phyloP scores from a whole-genome alignment of 257 asterid genomes.

The Lycium barbarum region DNA sequence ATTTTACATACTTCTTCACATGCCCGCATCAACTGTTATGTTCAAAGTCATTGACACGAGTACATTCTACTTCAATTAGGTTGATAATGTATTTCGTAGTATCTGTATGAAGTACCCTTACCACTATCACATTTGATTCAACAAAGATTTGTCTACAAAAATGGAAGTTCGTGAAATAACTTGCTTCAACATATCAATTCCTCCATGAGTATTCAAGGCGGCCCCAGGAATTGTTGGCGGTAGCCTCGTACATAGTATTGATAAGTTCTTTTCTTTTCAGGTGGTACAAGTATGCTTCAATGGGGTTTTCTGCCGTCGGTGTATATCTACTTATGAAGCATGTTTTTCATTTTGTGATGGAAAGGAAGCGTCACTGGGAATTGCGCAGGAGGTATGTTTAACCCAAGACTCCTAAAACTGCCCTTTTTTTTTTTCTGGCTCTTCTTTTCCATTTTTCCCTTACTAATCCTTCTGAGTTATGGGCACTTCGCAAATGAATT shows the following conservation, averaged over 20 bases:
- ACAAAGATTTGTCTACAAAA: neutral
- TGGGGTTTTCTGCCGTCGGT: conserved; percentile 81
- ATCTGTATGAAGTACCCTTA: neutral
- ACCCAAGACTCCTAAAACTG: conserved; percentile 18
- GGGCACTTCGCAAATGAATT: neutral
- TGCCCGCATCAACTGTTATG: neutral
- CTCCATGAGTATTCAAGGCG: neutral
- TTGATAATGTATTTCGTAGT: neutral
- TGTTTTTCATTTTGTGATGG: conserved; percentile 71
- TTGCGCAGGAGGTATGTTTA: conserved; percentile 70
- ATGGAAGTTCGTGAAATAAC: neutral
- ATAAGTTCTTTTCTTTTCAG: conserved; percentile 51
- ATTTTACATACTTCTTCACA: neutral
- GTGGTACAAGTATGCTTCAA: conserved; percentile 89
- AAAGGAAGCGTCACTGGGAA: conserved; percentile 90
- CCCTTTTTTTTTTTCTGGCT: neutral
- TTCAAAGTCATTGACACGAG: neutral
- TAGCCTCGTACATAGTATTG: neutral
- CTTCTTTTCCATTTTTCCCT: neutral
- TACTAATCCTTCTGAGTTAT: neutral
- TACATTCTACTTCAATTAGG: conserved; percentile 8
- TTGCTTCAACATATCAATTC: neutral
- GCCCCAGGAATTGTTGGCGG: neutral
- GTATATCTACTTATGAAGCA: conserved; percentile 80
- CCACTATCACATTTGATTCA: neutral